These are phyloP conservation scores for Candida palmyrensis DNA, from an alignment of 805 yeast genomes.

Conservation along the genomic window DNA sequence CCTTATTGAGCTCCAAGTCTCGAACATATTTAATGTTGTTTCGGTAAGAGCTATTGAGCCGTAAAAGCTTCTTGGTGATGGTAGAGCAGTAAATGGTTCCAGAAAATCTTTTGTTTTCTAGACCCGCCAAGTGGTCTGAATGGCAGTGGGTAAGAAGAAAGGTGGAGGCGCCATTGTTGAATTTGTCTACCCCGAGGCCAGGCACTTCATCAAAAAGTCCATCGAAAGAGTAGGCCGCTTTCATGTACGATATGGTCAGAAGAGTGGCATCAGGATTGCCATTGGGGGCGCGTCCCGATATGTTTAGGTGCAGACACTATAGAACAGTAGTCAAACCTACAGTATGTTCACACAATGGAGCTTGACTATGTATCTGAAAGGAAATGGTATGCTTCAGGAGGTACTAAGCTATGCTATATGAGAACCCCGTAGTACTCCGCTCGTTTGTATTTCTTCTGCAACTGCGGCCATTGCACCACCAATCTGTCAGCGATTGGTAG, in stretches of 20 bases:
- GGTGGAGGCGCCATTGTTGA: constrained; percentile 17
- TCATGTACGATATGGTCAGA: constrained; percentile 1
- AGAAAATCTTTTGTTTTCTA: constrained; percentile 33
- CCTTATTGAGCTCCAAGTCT: constrained; percentile 15
- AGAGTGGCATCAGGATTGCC: no score
- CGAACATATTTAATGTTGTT: constrained; percentile 14
- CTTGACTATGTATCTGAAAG: no score
- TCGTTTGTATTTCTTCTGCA: constrained; percentile 46
- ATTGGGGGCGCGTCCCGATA: no score
- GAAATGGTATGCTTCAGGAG: no score
- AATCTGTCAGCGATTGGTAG: constrained; percentile 72
- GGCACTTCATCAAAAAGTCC: constrained; percentile 47
- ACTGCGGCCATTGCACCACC: constrained; percentile 82
- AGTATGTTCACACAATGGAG: no score
- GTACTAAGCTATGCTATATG: constrained; percentile 50
- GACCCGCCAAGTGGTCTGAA: constrained; percentile 49
- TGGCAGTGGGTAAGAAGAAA: constrained; percentile 49
- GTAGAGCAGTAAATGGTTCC: constrained; percentile 44
- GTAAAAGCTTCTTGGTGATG: constrained; percentile 20
- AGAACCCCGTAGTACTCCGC: constrained; percentile 77
- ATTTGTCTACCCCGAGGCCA: constrained; percentile 35
- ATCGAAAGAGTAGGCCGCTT: constrained; percentile 27
- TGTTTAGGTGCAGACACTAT: no score
- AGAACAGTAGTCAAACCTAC: no score
- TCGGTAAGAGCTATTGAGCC: constrained; percentile 11